Evolutionary conservation across 2,329 filamentous ascomycete genomes (phyloP).

Genomic region (Orbilia blumenaviensis): DNA sequence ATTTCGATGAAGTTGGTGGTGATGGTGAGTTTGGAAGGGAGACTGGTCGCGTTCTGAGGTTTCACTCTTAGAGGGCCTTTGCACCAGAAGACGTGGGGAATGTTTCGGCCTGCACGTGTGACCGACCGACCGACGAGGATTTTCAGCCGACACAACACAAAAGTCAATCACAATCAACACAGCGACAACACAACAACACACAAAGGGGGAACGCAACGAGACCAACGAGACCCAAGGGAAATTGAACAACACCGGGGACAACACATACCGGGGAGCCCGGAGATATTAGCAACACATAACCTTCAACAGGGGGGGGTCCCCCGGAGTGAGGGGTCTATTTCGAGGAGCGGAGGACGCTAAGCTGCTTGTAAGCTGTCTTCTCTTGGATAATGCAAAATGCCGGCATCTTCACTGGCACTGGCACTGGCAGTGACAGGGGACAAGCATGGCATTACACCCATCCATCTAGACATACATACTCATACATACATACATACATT

Average conservation of each 20-base stretch:
- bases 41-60: not conserved
- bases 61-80: not conserved
- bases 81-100: not conserved
- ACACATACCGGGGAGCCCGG: not conserved
- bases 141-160: conserved; percentile 17
- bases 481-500: not conserved
- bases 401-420: too few species aligned
- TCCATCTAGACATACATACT: not conserved
- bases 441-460: too few species aligned
- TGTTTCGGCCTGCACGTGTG: not conserved
- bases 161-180: not conserved
- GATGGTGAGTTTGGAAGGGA: not conserved
- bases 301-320: not conserved
- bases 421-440: too few species aligned
- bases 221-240: too few species aligned
- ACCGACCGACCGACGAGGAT: not conserved
- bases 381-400: too few species aligned
- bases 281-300: not conserved
- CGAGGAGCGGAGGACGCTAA: too few species aligned
- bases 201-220: too few species aligned
- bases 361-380: too few species aligned
- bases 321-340: not conserved
- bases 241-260: not conserved
- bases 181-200: not conserved
- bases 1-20: conserved; percentile 60